A percentile compares a stretch with the other conserved stretches of the same genome.
phyloP scores from a whole-genome alignment of 495 filamentous ascomycete genomes.

The Lasiosphaeria ovina region DNA sequence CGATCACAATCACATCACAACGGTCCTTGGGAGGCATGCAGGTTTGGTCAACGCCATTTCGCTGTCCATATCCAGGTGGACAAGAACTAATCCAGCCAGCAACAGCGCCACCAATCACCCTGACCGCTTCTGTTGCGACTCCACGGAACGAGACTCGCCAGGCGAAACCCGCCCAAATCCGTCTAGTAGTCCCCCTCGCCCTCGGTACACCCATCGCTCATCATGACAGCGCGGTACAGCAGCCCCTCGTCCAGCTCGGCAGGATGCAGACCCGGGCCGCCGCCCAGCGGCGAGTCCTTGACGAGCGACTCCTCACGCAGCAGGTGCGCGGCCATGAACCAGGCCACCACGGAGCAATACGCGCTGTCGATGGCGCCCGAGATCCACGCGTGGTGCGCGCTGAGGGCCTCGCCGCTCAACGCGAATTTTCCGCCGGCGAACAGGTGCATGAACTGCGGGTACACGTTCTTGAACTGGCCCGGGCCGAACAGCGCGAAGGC shows the following conservation, averaged over 20 bases:
- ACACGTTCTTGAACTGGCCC: slow-evolving; percentile 40
- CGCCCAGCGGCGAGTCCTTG: not conserved
- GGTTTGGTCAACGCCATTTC: too few relatives aligned
- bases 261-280: not conserved
- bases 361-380: slow-evolving; percentile 35
- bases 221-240: slow-evolving; percentile 4
- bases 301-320: not conserved
- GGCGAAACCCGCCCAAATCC: too few relatives aligned
- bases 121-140: too few relatives aligned
- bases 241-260: slow-evolving; percentile 9
- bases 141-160: too few relatives aligned
- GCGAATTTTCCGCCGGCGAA: slow-evolving; percentile 28
- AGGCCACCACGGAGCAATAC: slow-evolving; percentile 3
- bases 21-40: too few relatives aligned
- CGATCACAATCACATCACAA: too few relatives aligned
- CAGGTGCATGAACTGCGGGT: slow-evolving; percentile 26
- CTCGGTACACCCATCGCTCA: not conserved
- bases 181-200: not conserved
- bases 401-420: slow-evolving; percentile 40
- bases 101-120: too few relatives aligned
- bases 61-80: too few relatives aligned
- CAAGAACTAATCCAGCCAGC: too few relatives aligned
- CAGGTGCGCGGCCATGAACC: not conserved
- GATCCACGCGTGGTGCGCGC: slow-evolving; percentile 46
- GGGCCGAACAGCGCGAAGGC: slow-evolving; percentile 48